Percentiles rank a stretch among this genome's conserved stretches.
Conservation (phyloP, 768 basidiomycete genomes). For the Mycena epipterygia region DNA sequence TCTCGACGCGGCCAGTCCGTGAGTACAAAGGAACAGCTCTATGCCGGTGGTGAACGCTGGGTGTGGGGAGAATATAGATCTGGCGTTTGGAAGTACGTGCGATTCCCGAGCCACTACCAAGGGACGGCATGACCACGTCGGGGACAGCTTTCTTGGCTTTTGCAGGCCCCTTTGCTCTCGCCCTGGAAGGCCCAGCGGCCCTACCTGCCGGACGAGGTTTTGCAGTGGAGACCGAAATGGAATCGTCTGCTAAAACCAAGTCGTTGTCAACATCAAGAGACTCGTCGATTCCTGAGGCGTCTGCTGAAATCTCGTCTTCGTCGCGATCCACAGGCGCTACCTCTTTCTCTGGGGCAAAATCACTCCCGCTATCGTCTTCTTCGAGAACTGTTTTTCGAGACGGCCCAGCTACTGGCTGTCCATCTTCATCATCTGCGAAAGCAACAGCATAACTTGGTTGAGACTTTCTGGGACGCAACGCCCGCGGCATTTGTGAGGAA, state of each 20-base stretch:
- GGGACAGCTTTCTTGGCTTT: conserved; percentile 36
- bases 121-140: conserved; percentile 31
- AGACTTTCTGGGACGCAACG: conserved; percentile 68
- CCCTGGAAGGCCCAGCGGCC: conserved; percentile 36
- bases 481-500: conserved; percentile 59
- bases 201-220: conserved; percentile 28
- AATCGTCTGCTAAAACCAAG: conserved; percentile 38
- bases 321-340: conserved; percentile 47
- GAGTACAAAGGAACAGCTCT: conserved; percentile 73
- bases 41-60: conserved; percentile 81
- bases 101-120: conserved; percentile 45
- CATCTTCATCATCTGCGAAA: conserved; percentile 50
- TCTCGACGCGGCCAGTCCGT: conserved; percentile 67
- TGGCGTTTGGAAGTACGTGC: conserved; percentile 60
- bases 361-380: conserved; percentile 64
- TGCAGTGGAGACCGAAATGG: conserved; percentile 20
- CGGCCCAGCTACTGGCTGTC: conserved; percentile 50
- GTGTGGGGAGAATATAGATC: conserved; percentile 71
- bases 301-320: conserved; percentile 45
- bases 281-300: conserved; percentile 40
- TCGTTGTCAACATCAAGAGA: conserved; percentile 36
- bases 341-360: conserved; percentile 65
- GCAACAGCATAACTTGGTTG: conserved; percentile 64
- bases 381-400: conserved; percentile 46
- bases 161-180: conserved; percentile 47